phyloP scores from a whole-genome alignment of 169 alveolate species.

The Babesia microti region DNA sequence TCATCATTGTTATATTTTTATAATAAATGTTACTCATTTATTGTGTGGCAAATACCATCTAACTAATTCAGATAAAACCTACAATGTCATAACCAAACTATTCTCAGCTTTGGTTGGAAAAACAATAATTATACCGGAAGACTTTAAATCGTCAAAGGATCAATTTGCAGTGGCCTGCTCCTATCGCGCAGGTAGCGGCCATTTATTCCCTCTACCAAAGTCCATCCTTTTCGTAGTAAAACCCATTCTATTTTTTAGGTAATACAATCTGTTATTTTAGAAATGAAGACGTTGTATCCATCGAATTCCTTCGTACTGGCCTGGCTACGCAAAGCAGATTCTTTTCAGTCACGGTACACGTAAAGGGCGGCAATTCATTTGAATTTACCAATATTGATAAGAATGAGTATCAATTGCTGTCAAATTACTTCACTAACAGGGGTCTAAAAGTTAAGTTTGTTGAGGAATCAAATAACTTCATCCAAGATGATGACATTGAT shows the following conservation, averaged over 20 bases:
- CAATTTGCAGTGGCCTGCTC: conserved; percentile 82
- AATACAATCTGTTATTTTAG: conserved; percentile 13
- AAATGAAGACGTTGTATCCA: conserved; percentile 82
- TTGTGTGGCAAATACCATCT: not conserved
- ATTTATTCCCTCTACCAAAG: conserved; percentile 85
- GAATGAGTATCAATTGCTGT: conserved; percentile 72
- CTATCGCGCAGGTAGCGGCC: conserved; percentile 91
- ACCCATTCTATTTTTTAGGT: conserved; percentile 88
- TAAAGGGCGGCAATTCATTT: conserved; percentile 74
- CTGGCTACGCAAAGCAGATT: conserved; percentile 82
- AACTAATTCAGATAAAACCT: conserved; percentile 58
- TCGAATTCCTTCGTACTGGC: conserved; percentile 86
- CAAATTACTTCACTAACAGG: conserved; percentile 58
- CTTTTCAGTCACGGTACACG: conserved; percentile 80
- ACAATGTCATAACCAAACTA: conserved; percentile 82
- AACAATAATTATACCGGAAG: conserved; percentile 88
- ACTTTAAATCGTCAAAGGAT: conserved; percentile 77
- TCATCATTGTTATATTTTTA: not conserved
- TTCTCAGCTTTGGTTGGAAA: conserved; percentile 80
- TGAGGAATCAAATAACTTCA: conserved; percentile 64
- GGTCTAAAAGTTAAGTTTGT: conserved; percentile 50
- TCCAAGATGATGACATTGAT: conserved; percentile 53
- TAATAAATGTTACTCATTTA: not conserved
- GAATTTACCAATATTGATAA: conserved; percentile 87
- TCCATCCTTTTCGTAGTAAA: conserved; percentile 86